A percentile compares a stretch with the other conserved stretches of the same genome.
Conservation (phyloP, 2,329 filamentous ascomycete genomes). For the Colletotrichum navitas region DNA sequence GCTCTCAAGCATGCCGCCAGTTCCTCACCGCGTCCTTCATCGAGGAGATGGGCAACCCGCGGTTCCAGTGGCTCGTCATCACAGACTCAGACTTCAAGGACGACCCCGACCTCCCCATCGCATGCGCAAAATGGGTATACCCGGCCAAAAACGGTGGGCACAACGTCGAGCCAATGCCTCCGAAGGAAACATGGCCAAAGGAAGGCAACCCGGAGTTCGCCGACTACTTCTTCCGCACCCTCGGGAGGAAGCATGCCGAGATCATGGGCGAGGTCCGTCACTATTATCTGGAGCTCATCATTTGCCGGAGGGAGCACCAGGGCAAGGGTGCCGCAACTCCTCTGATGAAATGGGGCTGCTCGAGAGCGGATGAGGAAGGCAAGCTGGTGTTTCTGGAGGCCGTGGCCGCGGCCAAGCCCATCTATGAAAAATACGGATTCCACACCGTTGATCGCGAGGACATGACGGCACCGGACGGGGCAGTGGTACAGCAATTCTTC, state of each 20-base stretch:
- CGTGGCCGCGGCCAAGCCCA: constrained; percentile 58
- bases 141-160: constrained; percentile 45
- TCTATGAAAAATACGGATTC: constrained; percentile 65
- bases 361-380: constrained; percentile 58
- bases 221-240: constrained; percentile 55
- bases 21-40: constrained; percentile 54
- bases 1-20: constrained; percentile 43
- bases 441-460: constrained; percentile 51
- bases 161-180: constrained; percentile 44
- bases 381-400: constrained; percentile 64
- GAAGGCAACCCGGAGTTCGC: constrained; percentile 54
- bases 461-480: constrained; percentile 50
- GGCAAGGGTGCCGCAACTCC: constrained; percentile 59
- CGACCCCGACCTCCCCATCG: constrained; percentile 50
- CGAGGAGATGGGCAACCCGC: constrained; percentile 56
- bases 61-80: constrained; percentile 56
- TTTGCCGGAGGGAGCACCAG: constrained; percentile 57
- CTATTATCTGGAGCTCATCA: constrained; percentile 63
- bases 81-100: constrained; percentile 48
- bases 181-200: constrained; percentile 53
- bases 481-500: constrained; percentile 50
- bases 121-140: constrained; percentile 63
- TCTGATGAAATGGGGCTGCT: constrained; percentile 62
- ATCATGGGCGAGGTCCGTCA: constrained; percentile 59
- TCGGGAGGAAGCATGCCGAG: constrained; percentile 52